These are phyloP conservation scores for Boletus vinaceobasis DNA, from an alignment of 768 basidiomycete genomes.

Conservation along the genomic window DNA sequence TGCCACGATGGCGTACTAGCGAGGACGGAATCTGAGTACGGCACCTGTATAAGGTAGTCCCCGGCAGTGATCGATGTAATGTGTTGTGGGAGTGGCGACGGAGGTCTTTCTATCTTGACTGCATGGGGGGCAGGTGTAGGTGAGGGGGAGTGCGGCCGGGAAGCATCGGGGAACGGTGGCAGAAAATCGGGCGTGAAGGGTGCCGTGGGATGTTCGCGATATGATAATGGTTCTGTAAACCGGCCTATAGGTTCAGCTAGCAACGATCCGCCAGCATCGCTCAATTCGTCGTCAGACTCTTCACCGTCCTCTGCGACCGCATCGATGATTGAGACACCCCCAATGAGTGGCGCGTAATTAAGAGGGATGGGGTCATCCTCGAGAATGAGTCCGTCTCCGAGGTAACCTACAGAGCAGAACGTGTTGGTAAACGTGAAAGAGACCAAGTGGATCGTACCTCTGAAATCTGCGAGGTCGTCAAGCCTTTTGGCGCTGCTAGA, in stretches of 20 bases:
- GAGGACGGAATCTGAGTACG: constrained; percentile 72
- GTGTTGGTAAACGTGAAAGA: constrained; percentile 1
- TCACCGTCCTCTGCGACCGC: constrained; percentile 32
- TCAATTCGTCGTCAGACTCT: constrained; percentile 28
- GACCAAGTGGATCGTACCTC: constrained; percentile 45
- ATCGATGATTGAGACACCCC: constrained; percentile 9
- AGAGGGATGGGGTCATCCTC: constrained; percentile 55
- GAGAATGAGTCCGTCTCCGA: constrained; percentile 56
- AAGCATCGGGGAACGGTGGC: constrained; percentile 34
- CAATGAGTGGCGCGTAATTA: constrained; percentile 39
- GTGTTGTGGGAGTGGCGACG: constrained; percentile 44
- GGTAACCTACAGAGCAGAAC: constrained; percentile 48
- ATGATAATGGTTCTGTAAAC: constrained; percentile 22
- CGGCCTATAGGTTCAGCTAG: constrained; percentile 18
- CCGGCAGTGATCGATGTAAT: constrained; percentile 46
- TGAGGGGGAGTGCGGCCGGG: constrained; percentile 29
- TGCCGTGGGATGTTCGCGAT: constrained; percentile 34
- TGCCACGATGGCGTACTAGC: constrained; percentile 67
- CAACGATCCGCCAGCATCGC: constrained; percentile 6
- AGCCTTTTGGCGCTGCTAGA: constrained; percentile 58
- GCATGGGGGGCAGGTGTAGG: constrained; percentile 36
- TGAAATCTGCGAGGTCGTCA: constrained; percentile 72
- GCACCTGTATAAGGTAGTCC: constrained; percentile 68
- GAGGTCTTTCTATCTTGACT: constrained; percentile 31
- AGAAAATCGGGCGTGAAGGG: constrained; percentile 30